A percentile compares a stretch with the other conserved stretches of the same genome.
Conservation (phyloP, 495 filamentous ascomycete species). For the Gamarada debralockiae region DNA sequence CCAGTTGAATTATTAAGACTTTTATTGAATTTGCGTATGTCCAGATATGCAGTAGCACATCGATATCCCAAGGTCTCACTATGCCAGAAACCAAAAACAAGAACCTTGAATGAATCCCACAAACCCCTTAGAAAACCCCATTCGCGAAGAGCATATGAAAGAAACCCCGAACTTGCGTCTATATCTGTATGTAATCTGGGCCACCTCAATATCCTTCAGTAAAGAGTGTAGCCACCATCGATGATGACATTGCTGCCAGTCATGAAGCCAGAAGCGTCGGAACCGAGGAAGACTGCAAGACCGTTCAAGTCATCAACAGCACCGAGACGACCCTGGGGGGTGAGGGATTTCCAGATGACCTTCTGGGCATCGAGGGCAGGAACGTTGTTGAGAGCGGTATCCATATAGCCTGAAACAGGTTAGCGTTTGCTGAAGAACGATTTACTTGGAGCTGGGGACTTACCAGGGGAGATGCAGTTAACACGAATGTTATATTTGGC, state of each 20-base stretch:
- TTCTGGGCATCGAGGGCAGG: conserved; percentile 72
- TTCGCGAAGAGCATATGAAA: not conserved
- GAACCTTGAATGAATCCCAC: too few species aligned
- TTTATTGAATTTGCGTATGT: too few species aligned
- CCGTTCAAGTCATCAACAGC: conserved; percentile 69
- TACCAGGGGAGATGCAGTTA: conserved; percentile 68
- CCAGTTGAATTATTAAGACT: too few species aligned
- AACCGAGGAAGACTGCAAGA: conserved; percentile 72
- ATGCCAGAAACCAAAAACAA: too few species aligned
- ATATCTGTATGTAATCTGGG: not conserved
- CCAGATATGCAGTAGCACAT: too few species aligned
- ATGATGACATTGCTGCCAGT: conserved; percentile 75
- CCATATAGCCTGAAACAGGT: conserved; percentile 57
- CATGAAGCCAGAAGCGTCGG: conserved; percentile 70
- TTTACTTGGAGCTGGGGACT: not conserved
- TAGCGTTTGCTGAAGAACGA: not conserved
- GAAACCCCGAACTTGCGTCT: too few species aligned
- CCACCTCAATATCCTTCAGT: conserved; percentile 21
- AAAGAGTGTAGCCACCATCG: conserved; percentile 57
- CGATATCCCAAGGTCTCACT: too few species aligned
- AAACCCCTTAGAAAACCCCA: not conserved
- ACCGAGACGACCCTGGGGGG: conserved; percentile 71
- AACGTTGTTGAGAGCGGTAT: conserved; percentile 70
- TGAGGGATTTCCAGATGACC: conserved; percentile 71
- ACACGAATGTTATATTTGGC: conserved; percentile 70